These are phyloP conservation scores for Aschersonia sp. DNA, from an alignment of 2,329 filamentous ascomycete genomes.

Conservation along the genomic window DNA sequence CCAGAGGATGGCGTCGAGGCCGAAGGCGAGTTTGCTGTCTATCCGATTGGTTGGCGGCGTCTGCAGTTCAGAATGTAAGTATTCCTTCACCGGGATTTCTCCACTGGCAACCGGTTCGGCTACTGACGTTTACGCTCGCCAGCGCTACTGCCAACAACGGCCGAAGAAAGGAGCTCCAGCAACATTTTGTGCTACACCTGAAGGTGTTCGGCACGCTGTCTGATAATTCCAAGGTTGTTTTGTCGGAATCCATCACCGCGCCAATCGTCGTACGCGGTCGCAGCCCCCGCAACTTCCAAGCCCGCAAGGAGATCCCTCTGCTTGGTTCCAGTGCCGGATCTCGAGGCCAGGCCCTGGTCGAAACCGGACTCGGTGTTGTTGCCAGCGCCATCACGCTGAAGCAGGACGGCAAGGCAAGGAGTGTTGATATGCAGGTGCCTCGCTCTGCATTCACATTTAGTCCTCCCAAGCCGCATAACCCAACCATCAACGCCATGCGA, in stretches of 20 bases:
- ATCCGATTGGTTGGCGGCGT: slow-evolving; percentile 87
- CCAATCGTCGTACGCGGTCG: slow-evolving; percentile 88
- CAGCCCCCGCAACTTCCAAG: slow-evolving; percentile 89
- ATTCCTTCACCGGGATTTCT: slow-evolving; percentile 20
- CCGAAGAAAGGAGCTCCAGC: slow-evolving; percentile 83
- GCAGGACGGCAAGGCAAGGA: slow-evolving; percentile 36
- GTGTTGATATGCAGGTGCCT: slow-evolving; percentile 38
- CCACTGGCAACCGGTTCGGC: background rate
- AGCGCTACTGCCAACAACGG: slow-evolving; percentile 94
- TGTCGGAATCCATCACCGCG: slow-evolving; percentile 75
- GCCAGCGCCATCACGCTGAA: slow-evolving; percentile 41
- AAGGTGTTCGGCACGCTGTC: slow-evolving; percentile 75
- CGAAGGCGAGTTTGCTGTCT: slow-evolving; percentile 75
- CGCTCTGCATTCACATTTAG: slow-evolving; percentile 44
- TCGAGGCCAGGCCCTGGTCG: slow-evolving; percentile 60
- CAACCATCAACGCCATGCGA: slow-evolving; percentile 36
- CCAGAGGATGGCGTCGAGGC: slow-evolving; percentile 42
- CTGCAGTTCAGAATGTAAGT: slow-evolving; percentile 75
- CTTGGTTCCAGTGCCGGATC: slow-evolving; percentile 64
- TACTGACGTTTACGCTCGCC: slow-evolving; percentile 1
- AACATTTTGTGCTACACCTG: slow-evolving; percentile 84
- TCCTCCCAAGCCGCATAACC: slow-evolving; percentile 38
- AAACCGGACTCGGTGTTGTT: slow-evolving; percentile 46
- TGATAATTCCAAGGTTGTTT: slow-evolving; percentile 66
- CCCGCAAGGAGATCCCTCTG: slow-evolving; percentile 82